A percentile compares a stretch with the other conserved stretches of the same genome.
Conservation (phyloP, 495 filamentous ascomycete genomes). For the Xylaria acuta region DNA sequence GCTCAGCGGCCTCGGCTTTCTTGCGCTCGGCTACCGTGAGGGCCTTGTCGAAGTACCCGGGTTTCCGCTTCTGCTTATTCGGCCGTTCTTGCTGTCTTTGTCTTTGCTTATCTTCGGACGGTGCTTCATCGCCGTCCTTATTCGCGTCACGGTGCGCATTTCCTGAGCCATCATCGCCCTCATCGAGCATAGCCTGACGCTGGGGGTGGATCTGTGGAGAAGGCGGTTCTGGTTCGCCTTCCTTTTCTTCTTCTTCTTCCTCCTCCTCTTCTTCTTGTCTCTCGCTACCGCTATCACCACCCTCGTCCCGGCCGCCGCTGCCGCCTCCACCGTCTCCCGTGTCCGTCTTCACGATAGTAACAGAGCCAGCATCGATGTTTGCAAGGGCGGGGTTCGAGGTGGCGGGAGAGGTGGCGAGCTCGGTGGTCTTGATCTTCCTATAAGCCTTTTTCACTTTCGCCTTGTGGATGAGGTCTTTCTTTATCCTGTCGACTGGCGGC, state of each 20-base stretch:
- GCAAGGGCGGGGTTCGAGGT: constrained; percentile 16
- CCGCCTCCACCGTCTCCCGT: neutral
- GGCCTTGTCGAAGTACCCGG: constrained; percentile 78
- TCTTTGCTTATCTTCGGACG: neutral
- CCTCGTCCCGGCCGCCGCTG: neutral
- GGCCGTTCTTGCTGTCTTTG: constrained; percentile 29
- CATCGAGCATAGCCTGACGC: constrained; percentile 64
- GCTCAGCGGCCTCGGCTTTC: constrained; percentile 67
- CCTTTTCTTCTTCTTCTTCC: neutral
- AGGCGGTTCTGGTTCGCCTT: neutral
- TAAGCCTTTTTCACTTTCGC: constrained; percentile 95
- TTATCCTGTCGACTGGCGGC: constrained; percentile 85
- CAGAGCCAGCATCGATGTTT: neutral
- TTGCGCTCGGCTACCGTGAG: constrained; percentile 70
- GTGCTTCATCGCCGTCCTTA: constrained; percentile 13
- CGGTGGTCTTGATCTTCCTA: constrained; percentile 79
- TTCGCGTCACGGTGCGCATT: neutral
- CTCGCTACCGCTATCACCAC: constrained; percentile 20
- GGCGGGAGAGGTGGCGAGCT: constrained; percentile 42
- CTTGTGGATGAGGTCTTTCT: constrained; percentile 86
- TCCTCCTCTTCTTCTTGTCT: neutral
- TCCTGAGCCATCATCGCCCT: constrained; percentile 28
- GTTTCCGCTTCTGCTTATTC: constrained; percentile 55
- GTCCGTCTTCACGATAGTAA: constrained; percentile 21
- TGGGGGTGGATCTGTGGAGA: constrained; percentile 69